phyloP scores from a whole-genome alignment of 2,329 filamentous ascomycete genomes.

The Penicillium digitatum region DNA sequence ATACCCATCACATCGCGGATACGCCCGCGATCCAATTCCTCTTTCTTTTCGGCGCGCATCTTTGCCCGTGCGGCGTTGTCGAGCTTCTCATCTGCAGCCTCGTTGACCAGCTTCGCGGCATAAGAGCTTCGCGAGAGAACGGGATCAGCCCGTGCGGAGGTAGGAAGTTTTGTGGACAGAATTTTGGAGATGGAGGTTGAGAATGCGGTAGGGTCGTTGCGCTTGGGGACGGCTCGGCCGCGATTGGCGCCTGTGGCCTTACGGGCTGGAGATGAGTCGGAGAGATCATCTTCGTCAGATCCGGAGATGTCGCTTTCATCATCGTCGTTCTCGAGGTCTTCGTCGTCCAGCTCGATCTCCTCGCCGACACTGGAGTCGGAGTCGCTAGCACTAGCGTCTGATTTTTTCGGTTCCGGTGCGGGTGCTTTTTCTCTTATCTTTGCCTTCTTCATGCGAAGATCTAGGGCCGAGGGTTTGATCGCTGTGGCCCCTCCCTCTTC shows the following conservation, averaged over 20 bases:
- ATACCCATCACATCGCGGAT: slow-evolving; percentile 79
- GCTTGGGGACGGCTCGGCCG: slow-evolving; percentile 54
- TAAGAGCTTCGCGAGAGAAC: slow-evolving; percentile 80
- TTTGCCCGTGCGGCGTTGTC: slow-evolving; percentile 77
- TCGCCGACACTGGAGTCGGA: slow-evolving; percentile 26
- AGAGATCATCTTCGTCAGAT: slow-evolving; percentile 36
- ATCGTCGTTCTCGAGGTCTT: slow-evolving; percentile 27
- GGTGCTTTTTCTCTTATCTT: slow-evolving; percentile 13
- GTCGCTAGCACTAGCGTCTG: slow-evolving; percentile 20
- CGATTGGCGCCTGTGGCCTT: slow-evolving; percentile 38
- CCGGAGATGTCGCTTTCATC: slow-evolving; percentile 43
- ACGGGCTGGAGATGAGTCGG: slow-evolving; percentile 40
- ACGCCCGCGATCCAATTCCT: slow-evolving; percentile 77
- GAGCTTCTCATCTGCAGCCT: slow-evolving; percentile 69
- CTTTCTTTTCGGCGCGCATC: slow-evolving; percentile 73
- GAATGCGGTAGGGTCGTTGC: slow-evolving; percentile 88
- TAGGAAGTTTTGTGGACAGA: slow-evolving; percentile 80
- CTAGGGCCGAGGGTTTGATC: slow-evolving; percentile 10
- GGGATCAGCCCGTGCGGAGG: slow-evolving; percentile 76
- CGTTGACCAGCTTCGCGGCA: slow-evolving; percentile 67
- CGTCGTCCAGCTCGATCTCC: slow-evolving; percentile 31
- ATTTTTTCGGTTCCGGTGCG: slow-evolving; percentile 14
- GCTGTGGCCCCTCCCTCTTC: slow-evolving; percentile 26
- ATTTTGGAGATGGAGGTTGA: slow-evolving; percentile 92
- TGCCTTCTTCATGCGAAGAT: slow-evolving; percentile 16